Base-by-base conservation (phyloP, 352 stramenopile genomes). In the Proteromonas lacertae region DNA sequence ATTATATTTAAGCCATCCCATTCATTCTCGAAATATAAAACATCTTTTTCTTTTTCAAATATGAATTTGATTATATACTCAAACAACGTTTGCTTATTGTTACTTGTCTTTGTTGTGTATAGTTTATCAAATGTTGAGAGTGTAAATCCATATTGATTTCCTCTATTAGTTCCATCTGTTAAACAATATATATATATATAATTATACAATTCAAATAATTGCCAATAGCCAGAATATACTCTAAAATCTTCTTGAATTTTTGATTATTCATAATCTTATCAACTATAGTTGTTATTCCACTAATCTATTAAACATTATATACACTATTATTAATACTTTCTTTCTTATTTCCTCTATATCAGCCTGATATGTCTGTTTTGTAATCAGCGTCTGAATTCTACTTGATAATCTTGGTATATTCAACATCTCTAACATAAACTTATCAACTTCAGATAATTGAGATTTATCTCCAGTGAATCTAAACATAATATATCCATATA, bases 121-220 rank as follows among this genome's bases (percentile, higher is more conserved):
- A n/a, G n/a, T n/a, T n/a, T n/a, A n/a, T n/a, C n/a, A n/a, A n/a
- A n/a, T n/a, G n/a, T n/a, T n/a, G n/a, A n/a, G n/a, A n/a, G n/a
- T n/a, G n/a, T n/a, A n/a, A n/a, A n/a, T n/a, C n/a, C n/a, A n/a
- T n/a, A n/a, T n/a, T n/a, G n/a, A n/a, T n/a, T n/a, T n/a, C n/a
- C n/a, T n/a, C n/a, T n/a, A n/a, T n/a, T n/a, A n/a, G n/a, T n/a
- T n/a, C n/a, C n/a, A n/a, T n/a, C n/a, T n/a, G n/a, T n/a, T n/a
- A n/a, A n/a, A n/a, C n/a, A n/a, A n/a, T n/a, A n/a, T n/a, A n/a
- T n/a, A n/a, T n/a, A n/a, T n/a, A n/a, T n/a, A n/a, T n/a, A n/a
- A n/a, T n/a, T n/a, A n/a, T n/a, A n/a, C n/a, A n/a, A 43, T 93
- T 93, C 24, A 95, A 61, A 21, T 79, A 71, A 51, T 93, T 93